A percentile compares a stretch with the other conserved stretches of the same genome.
Evolutionary conservation across 2,329 filamentous ascomycete genomes (phyloP).

Genomic region (Rhexocercosporidium sp.): DNA sequence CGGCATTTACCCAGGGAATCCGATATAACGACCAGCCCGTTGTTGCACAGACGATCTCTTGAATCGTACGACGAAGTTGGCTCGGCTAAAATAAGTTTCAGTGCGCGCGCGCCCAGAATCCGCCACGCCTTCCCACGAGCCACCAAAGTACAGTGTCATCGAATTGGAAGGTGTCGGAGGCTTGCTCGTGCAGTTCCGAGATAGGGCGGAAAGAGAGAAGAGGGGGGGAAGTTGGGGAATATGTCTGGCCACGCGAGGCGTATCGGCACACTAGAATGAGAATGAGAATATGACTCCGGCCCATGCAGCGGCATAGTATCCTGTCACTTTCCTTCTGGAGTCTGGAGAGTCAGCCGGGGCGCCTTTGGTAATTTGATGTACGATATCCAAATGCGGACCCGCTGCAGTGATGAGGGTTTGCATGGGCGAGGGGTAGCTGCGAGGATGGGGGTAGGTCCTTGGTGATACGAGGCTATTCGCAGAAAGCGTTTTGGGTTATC

Average conservation of each 20-base stretch:
- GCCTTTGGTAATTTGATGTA: background rate
- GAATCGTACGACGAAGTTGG: background rate
- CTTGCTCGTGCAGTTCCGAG: background rate
- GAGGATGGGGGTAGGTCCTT: conserved; percentile 4
- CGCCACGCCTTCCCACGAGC: conserved; percentile 7
- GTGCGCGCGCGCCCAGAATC: conserved; percentile 1
- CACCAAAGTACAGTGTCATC: background rate
- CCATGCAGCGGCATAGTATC: background rate
- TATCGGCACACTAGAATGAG: background rate
- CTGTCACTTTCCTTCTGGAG: background rate
- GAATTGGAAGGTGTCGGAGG: background rate
- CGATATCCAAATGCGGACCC: background rate
- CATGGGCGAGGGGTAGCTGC: background rate
- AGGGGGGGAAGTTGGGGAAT: background rate
- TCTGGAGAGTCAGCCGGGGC: background rate
- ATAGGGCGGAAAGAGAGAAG: background rate
- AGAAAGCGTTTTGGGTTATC: background rate
- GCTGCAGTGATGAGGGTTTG: background rate
- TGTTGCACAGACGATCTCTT: background rate
- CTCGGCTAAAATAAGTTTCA: conserved; percentile 9
- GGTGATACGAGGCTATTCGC: background rate
- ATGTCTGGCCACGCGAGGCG: background rate
- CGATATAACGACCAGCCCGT: background rate
- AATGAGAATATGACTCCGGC: background rate
- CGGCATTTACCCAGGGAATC: background rate